Conservation (phyloP, 2,329 filamentous ascomycete species). For the Curvularia sp. region DNA sequence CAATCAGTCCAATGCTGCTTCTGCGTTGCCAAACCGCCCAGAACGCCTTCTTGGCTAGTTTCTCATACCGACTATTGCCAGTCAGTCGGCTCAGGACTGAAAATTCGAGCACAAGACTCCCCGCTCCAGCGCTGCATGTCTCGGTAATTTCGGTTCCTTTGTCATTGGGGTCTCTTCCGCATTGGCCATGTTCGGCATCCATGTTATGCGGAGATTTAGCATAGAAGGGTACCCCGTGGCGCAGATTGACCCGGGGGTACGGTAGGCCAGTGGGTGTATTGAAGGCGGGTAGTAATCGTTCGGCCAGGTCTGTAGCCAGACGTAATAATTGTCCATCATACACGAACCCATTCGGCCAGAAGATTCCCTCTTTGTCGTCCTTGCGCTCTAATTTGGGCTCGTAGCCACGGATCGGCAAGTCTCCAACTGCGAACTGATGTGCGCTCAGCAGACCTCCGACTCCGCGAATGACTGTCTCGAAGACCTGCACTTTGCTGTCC, state of each 20-base stretch:
- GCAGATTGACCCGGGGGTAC: constrained; percentile 92
- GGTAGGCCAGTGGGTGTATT: constrained; percentile 90
- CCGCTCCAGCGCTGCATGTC: constrained; percentile 96
- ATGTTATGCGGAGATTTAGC: constrained; percentile 80
- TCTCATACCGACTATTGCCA: constrained; percentile 86
- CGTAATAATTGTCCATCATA: constrained; percentile 91
- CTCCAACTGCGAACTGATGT: constrained; percentile 90
- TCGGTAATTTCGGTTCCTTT: constrained; percentile 79
- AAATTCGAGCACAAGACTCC: constrained; percentile 92
- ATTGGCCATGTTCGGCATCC: constrained; percentile 58
- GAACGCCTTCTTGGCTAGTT: constrained; percentile 88
- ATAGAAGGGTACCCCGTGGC: constrained; percentile 91
- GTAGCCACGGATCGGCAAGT: constrained; percentile 86
- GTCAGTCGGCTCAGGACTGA: constrained; percentile 88
- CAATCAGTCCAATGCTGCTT: constrained; percentile 85
- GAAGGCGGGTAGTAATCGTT: constrained; percentile 88
- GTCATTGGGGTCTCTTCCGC: constrained; percentile 55
- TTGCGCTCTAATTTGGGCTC: constrained; percentile 56
- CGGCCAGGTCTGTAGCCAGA: constrained; percentile 84
- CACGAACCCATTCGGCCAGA: constrained; percentile 77
- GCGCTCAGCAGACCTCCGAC: constrained; percentile 90
- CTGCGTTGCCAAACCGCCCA: constrained; percentile 95
- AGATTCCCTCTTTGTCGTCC: constrained; percentile 57
- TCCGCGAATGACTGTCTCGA: constrained; percentile 95
- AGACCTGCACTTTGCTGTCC: constrained; percentile 98